A percentile compares a stretch with the other conserved stretches of the same genome.
Conservation (phyloP, 1,284 basidiomycete genomes). For the Porphyrellus sp. region DNA sequence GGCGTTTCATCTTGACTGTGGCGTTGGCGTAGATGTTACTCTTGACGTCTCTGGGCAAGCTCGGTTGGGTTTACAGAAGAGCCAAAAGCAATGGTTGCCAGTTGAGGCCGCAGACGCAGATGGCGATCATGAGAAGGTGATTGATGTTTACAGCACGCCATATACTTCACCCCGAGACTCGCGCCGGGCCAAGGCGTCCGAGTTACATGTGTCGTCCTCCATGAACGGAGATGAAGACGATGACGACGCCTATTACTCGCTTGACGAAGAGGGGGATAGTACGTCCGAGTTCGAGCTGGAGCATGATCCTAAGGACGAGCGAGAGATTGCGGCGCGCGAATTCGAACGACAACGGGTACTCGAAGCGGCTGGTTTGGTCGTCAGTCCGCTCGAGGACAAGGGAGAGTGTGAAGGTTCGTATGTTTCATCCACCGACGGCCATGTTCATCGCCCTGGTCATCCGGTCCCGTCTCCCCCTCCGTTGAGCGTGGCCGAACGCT, state of each 20-base stretch:
- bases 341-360: slow-evolving; percentile 78
- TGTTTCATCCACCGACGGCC: background rate
- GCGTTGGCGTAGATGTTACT: slow-evolving; percentile 5
- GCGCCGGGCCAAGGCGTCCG: slow-evolving; percentile 3
- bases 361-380: slow-evolving; percentile 82
- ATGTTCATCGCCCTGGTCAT: background rate
- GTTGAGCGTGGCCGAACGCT: background rate
- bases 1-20: slow-evolving; percentile 4
- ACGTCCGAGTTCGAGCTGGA: slow-evolving; percentile 7
- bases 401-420: background rate
- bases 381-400: slow-evolving; percentile 47
- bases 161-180: slow-evolving; percentile 19
- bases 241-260: slow-evolving; percentile 53
- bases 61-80: background rate
- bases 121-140: slow-evolving; percentile 9
- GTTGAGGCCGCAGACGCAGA: background rate
- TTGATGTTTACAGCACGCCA: slow-evolving; percentile 29
- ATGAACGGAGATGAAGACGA: slow-evolving; percentile 35
- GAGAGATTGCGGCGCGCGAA: slow-evolving; percentile 57
- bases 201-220: slow-evolving; percentile 13
- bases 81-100: background rate
- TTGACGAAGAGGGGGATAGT: slow-evolving; percentile 44
- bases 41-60: background rate
- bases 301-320: slow-evolving; percentile 43
- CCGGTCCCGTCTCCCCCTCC: background rate